phyloP scores from a whole-genome alignment of 208 protist genomes.

The Crithidia brevicula region DNA sequence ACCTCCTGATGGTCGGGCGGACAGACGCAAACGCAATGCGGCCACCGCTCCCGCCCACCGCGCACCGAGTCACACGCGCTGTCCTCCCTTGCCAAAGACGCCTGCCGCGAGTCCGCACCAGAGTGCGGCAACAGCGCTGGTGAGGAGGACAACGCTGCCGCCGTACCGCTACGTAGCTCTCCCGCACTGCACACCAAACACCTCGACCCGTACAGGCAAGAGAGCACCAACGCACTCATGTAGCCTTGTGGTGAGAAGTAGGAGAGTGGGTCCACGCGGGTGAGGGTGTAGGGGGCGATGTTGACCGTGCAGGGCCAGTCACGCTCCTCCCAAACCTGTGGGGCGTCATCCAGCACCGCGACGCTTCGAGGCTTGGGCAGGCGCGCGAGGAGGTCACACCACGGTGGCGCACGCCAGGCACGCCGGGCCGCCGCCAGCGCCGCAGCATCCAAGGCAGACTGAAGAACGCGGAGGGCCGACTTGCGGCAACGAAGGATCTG shows the following conservation, averaged over 20 bases:
- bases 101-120: neutral
- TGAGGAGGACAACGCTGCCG: neutral
- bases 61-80: neutral
- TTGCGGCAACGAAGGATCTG: conserved; percentile 26
- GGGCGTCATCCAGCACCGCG: conserved; percentile 74
- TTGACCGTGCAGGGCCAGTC: conserved; percentile 75
- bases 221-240: conserved; percentile 48
- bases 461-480: conserved; percentile 4
- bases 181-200: conserved; percentile 49
- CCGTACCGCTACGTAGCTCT: neutral
- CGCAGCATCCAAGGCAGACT: conserved; percentile 7
- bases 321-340: conserved; percentile 65
- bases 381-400: conserved; percentile 22
- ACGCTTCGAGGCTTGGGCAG: conserved; percentile 53
- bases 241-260: conserved; percentile 62
- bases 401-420: conserved; percentile 27
- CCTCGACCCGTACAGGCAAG: conserved; percentile 50
- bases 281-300: conserved; percentile 74
- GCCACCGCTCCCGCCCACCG: conserved; percentile 10
- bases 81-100: neutral
- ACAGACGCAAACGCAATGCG: conserved; percentile 49
- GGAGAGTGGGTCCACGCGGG: conserved; percentile 53
- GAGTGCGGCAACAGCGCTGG: neutral
- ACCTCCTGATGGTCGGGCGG: conserved; percentile 28
- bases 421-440: conserved; percentile 16